These are phyloP conservation scores for Pinus tabuliformis DNA, from an alignment of 75 land plant species.

Conservation along the genomic window DNA sequence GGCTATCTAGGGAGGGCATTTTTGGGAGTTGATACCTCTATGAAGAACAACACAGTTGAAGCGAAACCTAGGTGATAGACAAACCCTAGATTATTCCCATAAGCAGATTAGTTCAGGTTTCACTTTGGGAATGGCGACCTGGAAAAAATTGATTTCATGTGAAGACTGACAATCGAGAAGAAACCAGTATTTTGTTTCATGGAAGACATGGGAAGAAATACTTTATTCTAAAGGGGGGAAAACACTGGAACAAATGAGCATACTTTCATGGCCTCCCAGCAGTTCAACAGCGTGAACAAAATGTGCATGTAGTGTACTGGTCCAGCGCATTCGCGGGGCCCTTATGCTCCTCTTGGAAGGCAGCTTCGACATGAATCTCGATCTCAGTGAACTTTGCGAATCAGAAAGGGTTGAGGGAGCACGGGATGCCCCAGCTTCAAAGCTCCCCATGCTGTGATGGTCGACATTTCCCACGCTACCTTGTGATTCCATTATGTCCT, in stretches of 20 bases:
- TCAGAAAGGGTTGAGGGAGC: no score
- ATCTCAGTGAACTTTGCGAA: conserved; percentile 9
- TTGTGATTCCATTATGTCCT: not conserved
- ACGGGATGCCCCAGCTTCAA: not conserved
- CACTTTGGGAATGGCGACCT: no score
- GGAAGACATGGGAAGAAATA: not conserved
- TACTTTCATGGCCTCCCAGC: conserved; percentile 74
- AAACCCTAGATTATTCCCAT: no score
- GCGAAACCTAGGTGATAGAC: no score
- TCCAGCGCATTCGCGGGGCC: conserved; percentile 71
- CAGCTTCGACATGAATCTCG: conserved; percentile 34
- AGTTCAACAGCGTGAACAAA: conserved; percentile 69
- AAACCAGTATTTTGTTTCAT: no score
- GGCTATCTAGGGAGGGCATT: no score
- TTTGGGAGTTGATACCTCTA: no score
- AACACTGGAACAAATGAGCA: not conserved
- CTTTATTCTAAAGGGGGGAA: not conserved
- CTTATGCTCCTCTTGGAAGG: conserved; percentile 48
- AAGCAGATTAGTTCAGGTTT: no score
- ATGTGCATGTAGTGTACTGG: conserved; percentile 62
- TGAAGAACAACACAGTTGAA: no score
- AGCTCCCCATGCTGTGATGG: not conserved
- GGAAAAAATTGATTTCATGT: not conserved
- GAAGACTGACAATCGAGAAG: no score
- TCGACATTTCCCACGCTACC: not conserved